Evolutionary conservation across 2,329 filamentous ascomycete species (phyloP), one percentile per base, ranked within the genome.

Genomic region (Zymoseptoria passerinii): DNA sequence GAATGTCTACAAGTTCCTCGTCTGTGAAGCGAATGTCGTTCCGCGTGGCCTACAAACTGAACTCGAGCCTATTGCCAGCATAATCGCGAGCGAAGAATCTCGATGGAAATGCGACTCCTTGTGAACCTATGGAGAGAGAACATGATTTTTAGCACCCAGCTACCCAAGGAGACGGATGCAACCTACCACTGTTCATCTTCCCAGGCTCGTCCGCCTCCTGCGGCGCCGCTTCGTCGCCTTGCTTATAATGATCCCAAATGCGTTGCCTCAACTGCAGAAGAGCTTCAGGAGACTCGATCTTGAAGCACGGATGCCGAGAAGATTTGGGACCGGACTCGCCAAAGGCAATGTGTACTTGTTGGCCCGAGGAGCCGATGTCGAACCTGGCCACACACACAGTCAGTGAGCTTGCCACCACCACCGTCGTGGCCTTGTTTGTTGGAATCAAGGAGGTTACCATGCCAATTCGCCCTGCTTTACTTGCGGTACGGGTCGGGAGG

Each of bases 231-330:
- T 73, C 69, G 0, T 78, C 79, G 0, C 80, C 80, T 0, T 67
- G 68, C 55, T 76, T 66, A 61, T 75, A 75, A 68, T 85, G 83
- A 44, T 76, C 76, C 72, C 76, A 83, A 16, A 86, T 74, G 52
- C 71, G 72, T 59, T 72, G 65, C 64, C 80, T 76, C 62, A 86
- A 66, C 58, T 68, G 65, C 9, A 75, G 63, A 52, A 86, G 69
- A n/a, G 75, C 75, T 28, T 82, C 78, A 1, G 66, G 69, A 10
- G 74, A 77, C 1, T 70, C 75, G 2, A 86, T 64, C 44, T 75
- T 76, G 64, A 87, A 85, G 69, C 83, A 87, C 2, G 82, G 81
- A 64, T 86, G 83, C 1, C 81, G 75, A 2, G 72, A 72, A 0
- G 79, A 78, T 4, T 72, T 69, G 23, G 77, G 73, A 29, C 76